Evolutionary conservation across 1,284 basidiomycete genomes (phyloP), one percentile per base, ranked within the genome.

Genomic region (Sparassis latifolia): DNA sequence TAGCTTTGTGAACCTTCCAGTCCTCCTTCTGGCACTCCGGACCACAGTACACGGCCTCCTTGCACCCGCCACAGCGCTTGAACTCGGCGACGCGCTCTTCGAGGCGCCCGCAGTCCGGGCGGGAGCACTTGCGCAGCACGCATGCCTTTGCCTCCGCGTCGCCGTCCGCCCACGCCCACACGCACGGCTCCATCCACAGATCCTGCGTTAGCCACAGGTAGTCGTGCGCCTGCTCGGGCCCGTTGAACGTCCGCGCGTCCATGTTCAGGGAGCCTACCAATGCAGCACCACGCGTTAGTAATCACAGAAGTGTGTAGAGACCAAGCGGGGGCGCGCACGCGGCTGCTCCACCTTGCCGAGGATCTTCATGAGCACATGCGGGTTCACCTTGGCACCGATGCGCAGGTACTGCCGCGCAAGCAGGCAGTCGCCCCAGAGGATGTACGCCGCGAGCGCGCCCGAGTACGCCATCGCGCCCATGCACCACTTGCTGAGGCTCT

Each of bases 121-220:
- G 57, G 6, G 51, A 43, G 33, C 60, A 58, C 30, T 44, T 50
- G 44, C 68, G 67, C 32, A 70, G 52, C 7, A 71, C 52, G 12
- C 48, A 54, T 10, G 50, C 54, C 53, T 65, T 68, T 4, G 65
- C 68, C 38, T 68, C 63, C 4, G 58, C 50, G 50, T 68, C 63
- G 20, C 58, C 60, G 53, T 71, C 65, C 9, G 66, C 71, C 74
- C 73, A 75, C 4, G 66, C 60, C 73, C 73, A 75, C 6, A 72
- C 69, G 47, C 66, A 62, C 4, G 61, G 55, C 7, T 62, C 60
- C 68, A 71, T 72, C 73, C 72, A 75, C 2, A 75, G 60, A 47
- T 73, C 69, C 49, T 75, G 73, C 1, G 70, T 65, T 2, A 74
- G 57, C 68, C 67, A 76, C 2, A 75, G 59, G 55, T 75, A 73